Evolutionary conservation across 495 filamentous ascomycete species (phyloP), one percentile per base, ranked within the genome.

Genomic region (Hypomontagnella submonticulosa): DNA sequence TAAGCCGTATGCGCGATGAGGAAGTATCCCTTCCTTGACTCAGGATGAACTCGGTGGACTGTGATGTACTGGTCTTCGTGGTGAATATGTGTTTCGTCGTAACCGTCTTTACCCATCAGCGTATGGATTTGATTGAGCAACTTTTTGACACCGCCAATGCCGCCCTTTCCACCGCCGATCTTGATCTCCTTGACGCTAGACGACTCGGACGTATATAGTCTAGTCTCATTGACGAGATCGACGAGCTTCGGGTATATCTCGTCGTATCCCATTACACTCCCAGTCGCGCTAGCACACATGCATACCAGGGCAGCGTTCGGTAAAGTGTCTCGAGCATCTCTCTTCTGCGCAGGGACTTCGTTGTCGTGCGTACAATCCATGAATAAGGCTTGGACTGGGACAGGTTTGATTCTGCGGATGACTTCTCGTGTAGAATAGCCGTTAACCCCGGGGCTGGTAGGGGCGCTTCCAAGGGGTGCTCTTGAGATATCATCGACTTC

Each of bases 361-460:
- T 99, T 99, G 77, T 99, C 96, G 74, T 99, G 96, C 1, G 96
- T 99, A 74, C 96, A 99, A 71, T 99, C 96, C 92, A 97, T 97
- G 76, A 99, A 98, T 1, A 99, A 80, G 2, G 95, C 96, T 48
- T 97, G 93, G 0, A 97, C 91, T 0, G 92, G 91, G 9, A 86
- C 89, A 18, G 88, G 85, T 34, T 89, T 90, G 73, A 97, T 92
- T 49, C 81, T 86, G 42, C 87, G 88, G 40, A 93, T 83, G 20
- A 85, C 81, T 71, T 92, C 88, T 30, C 79, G 73, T 0, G 69
- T 71, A 30, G 61, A 59, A 13, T 67, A 42, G 4, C 60, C 73
- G 42, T 73, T 67, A 23, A 59, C 30, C 7, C 50, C 40, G n/a
- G 71, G 59, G 11, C 67, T 76, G 10, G 63, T 67, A 34, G 68